Evolutionary conservation across 2,329 filamentous ascomycete genomes (phyloP).

Genomic region (Ceratocystis cubensis): DNA sequence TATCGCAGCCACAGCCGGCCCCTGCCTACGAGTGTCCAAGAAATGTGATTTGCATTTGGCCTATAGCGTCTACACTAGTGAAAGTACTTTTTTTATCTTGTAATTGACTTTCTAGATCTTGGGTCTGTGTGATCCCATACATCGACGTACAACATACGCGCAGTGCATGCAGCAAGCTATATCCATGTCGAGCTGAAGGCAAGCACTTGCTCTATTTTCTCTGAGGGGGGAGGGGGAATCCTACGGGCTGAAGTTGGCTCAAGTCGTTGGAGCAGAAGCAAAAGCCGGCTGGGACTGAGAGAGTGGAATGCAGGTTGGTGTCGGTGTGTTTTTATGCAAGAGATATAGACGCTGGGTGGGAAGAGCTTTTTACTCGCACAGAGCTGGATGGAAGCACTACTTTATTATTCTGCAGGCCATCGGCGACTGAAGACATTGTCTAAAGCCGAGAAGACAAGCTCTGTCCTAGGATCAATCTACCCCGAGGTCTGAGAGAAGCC

Average conservation of each 20-base stretch:
- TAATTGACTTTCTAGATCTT: too few relatives aligned
- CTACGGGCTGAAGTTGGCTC: background rate
- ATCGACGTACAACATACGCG: background rate
- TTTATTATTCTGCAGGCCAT: too few relatives aligned
- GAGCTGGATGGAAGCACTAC: too few relatives aligned
- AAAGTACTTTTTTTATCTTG: background rate
- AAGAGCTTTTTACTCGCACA: too few relatives aligned
- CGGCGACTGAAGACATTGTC: background rate
- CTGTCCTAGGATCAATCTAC: background rate
- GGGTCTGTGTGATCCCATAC: background rate
- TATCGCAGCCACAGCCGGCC: background rate
- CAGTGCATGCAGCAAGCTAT: background rate
- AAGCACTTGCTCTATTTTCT: background rate
- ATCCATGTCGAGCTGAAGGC: slow-evolving; percentile 11
- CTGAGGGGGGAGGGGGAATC: background rate
- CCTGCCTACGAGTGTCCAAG: background rate
- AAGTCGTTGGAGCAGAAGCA: too few relatives aligned
- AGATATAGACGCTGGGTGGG: background rate
- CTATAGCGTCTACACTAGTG: background rate
- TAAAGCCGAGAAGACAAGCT: background rate
- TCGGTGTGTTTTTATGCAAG: background rate
- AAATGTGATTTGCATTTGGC: background rate
- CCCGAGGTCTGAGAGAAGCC: background rate
- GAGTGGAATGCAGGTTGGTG: background rate
- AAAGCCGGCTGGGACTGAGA: background rate